Conservation (phyloP, 768 basidiomycete species). For the Mycena amicta region DNA sequence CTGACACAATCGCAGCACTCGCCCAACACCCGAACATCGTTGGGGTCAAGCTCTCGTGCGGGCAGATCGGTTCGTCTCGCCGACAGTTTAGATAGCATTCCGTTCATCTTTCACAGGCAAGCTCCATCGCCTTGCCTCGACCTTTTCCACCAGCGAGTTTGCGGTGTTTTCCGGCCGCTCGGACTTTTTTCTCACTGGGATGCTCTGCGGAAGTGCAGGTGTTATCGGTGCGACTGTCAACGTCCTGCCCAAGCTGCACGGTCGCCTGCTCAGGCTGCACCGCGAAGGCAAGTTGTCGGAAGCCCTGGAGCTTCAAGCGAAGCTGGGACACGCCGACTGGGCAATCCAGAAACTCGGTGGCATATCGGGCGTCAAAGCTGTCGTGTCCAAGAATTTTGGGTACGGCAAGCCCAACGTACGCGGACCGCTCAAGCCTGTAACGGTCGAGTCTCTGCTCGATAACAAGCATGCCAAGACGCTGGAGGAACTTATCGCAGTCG, state of each 20-base stretch:
- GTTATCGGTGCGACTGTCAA: conserved; percentile 68
- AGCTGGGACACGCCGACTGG: conserved; percentile 70
- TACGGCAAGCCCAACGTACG: conserved; percentile 58
- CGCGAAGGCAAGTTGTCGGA: conserved; percentile 56
- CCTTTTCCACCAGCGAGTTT: conserved; percentile 55
- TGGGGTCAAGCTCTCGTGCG: conserved; percentile 84
- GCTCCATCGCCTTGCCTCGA: conserved; percentile 70
- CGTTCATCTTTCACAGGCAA: conserved; percentile 40
- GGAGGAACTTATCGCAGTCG: conserved; percentile 47
- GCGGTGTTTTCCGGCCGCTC: conserved; percentile 77
- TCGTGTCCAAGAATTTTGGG: conserved; percentile 63
- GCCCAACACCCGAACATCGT: conserved; percentile 84
- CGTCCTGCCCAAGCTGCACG: conserved; percentile 61
- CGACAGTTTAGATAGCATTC: no score
- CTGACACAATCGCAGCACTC: conserved; percentile 69
- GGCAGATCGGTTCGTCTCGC: conserved; percentile 65
- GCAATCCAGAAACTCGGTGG: conserved; percentile 64
- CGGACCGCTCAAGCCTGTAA: conserved; percentile 49
- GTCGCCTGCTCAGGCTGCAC: conserved; percentile 49
- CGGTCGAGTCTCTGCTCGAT: conserved; percentile 37
- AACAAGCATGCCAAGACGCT: conserved; percentile 45
- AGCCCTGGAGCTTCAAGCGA: conserved; percentile 61
- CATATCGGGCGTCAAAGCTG: conserved; percentile 66
- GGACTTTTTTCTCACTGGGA: conserved; percentile 66
- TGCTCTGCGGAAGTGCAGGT: conserved; percentile 65